These are phyloP conservation scores for Metarhizium humberi DNA, from an alignment of 2,329 filamentous ascomycete species.

Conservation along the genomic window DNA sequence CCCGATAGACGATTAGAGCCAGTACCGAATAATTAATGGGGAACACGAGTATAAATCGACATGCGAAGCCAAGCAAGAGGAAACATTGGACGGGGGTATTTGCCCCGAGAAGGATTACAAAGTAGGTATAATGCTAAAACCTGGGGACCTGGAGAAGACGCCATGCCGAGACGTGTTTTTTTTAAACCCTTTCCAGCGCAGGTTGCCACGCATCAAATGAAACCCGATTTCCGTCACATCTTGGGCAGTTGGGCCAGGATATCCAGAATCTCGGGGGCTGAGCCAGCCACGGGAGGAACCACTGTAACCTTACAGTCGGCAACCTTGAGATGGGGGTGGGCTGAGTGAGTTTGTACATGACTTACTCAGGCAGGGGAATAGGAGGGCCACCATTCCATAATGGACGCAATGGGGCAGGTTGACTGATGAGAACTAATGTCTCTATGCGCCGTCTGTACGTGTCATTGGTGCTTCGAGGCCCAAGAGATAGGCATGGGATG, in stretches of 20 bases:
- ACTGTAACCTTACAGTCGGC: slow-evolving; percentile 3
- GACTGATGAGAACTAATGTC: not conserved
- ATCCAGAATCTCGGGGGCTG: slow-evolving; percentile 2
- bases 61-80: not conserved
- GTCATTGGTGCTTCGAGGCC: not conserved
- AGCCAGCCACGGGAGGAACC: slow-evolving; percentile 6
- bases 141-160: not conserved
- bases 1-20: not conserved
- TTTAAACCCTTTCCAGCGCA: not conserved
- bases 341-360: not conserved
- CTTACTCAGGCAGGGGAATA: not conserved
- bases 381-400: not conserved
- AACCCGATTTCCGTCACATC: slow-evolving; percentile 1
- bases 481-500: not conserved
- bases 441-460: not conserved
- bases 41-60: not conserved
- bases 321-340: not conserved
- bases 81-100: not conserved
- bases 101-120: not conserved
- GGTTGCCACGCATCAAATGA: not conserved
- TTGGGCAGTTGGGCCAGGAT: not conserved
- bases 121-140: not conserved
- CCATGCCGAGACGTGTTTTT: slow-evolving; percentile 1
- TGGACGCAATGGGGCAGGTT: not conserved
- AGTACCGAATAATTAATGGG: not conserved